Base-by-base conservation (phyloP, 495 filamentous ascomycete genomes). In the Annulohypoxylon moriforme region DNA sequence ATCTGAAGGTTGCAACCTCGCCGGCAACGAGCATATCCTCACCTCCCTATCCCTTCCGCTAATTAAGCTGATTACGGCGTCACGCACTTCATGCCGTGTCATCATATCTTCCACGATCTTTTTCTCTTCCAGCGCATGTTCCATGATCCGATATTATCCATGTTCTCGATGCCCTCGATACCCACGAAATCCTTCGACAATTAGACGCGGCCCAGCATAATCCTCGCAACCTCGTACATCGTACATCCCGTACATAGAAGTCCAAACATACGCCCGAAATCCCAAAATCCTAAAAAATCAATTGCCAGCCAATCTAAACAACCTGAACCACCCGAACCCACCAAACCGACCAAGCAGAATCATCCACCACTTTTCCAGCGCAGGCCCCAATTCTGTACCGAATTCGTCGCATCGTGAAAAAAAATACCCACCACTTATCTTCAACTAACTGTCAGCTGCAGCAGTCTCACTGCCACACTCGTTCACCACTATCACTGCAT, bases 61-160 rank as follows among this genome's bases (percentile, higher is more conserved):
- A 16, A 36, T 60, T 64, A 74, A 62, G 52, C 33, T 64, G 53
- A 71, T 68, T 64, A 71, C 67, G 62, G 72, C 64, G 67, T 71
- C 63, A 74, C 67, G 58, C 63, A 68, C 72, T 67, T 67, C 66
- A 73, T 74, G 67, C 67, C 67, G 72, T 74, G 63, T 52, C 33
- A 74, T 74, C 67, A 18, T 62, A 52, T 67, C 22, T 34, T 69
- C 40, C 60, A 71, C 67, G 46, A 74, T 71, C 72, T 25, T 67
- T 74, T 59, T 68, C 34, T 38, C 40, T 66, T 31, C 33, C 56
- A 65, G 56, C 65, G 65, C 65, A 66, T 60, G 56, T 60, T 69
- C 60, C 65, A 65, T 60, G 55, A 56, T 69, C 64, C 70, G 65
- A 64, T 60, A 64, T 46, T 49, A 36, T 64, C 62, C 63, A 47